Evolutionary conservation across 441 rosid species (phyloP).

Genomic region (Erysimum pusillum): DNA sequence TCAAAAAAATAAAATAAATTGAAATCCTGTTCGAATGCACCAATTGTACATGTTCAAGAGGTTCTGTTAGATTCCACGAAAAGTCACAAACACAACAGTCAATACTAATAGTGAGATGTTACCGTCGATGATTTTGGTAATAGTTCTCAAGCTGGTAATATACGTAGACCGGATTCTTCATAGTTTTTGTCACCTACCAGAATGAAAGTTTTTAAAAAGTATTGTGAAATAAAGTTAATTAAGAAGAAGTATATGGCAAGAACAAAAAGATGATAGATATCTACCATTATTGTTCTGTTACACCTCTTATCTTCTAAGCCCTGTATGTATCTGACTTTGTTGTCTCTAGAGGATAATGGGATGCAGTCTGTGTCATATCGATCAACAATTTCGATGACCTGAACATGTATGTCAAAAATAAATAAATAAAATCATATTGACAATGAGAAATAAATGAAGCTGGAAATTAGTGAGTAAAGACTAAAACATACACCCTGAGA

Average conservation of each 20-base stretch:
- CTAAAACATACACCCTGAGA: conserved; percentile 44
- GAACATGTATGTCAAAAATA: conserved; percentile 16
- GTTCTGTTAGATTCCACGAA: background rate
- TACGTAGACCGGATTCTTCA: conserved; percentile 56
- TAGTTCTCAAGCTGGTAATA: conserved; percentile 62
- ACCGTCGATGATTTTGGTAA: conserved; percentile 65
- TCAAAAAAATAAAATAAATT: background rate
- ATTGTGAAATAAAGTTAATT: background rate
- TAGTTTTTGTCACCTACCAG: conserved; percentile 51
- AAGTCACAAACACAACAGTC: background rate
- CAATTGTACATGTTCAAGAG: background rate
- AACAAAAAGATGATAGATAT: conserved; percentile 8
- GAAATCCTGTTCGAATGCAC: background rate
- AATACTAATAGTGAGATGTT: background rate
- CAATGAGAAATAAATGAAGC: conserved; percentile 27
- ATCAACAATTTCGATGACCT: conserved; percentile 55
- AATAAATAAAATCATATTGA: background rate
- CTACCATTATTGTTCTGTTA: conserved; percentile 48
- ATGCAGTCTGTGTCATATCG: conserved; percentile 46
- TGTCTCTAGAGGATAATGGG: conserved; percentile 41
- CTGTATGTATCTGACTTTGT: conserved; percentile 46
- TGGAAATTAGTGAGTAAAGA: conserved; percentile 18
- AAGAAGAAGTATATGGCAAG: background rate
- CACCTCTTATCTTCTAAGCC: conserved; percentile 45
- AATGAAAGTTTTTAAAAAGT: conserved; percentile 18